Evolutionary conservation across 129 eudicot genomes (phyloP).

Genomic region (Dittrichia graveolens): DNA sequence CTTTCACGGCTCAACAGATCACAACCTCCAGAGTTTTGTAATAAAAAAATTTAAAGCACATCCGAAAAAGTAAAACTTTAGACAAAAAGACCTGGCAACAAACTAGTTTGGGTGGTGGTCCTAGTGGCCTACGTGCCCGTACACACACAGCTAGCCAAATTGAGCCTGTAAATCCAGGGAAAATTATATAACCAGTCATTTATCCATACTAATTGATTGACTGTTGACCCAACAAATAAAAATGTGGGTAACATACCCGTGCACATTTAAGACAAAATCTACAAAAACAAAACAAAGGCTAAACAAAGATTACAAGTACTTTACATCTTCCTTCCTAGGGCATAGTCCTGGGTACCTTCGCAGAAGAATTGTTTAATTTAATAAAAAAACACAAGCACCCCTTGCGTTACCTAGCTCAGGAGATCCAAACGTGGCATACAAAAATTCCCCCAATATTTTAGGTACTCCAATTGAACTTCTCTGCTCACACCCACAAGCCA

Average conservation of each 20-base stretch:
- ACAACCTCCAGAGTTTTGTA: background rate
- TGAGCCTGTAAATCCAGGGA: background rate
- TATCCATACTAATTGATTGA: background rate
- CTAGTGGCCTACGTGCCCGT: slow-evolving; percentile 8
- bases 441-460: slow-evolving; percentile 6
- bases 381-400: background rate
- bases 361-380: background rate
- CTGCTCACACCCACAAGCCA: background rate
- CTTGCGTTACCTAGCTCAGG: too few relatives aligned
- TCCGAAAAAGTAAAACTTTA: slow-evolving; percentile 2
- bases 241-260: background rate
- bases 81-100: background rate
- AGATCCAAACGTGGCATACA: background rate
- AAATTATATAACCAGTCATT: background rate
- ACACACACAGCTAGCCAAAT: slow-evolving; percentile 5
- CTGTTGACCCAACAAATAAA: background rate
- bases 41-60: background rate
- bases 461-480: background rate
- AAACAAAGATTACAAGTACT: background rate
- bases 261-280: slow-evolving; percentile 8
- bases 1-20: slow-evolving; percentile 18
- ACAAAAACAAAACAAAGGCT: background rate
- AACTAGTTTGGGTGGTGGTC: background rate
- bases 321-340: background rate
- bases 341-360: background rate